These are phyloP conservation scores for Didymella segeticola DNA, from an alignment of 2,329 filamentous ascomycete species.

Conservation along the genomic window DNA sequence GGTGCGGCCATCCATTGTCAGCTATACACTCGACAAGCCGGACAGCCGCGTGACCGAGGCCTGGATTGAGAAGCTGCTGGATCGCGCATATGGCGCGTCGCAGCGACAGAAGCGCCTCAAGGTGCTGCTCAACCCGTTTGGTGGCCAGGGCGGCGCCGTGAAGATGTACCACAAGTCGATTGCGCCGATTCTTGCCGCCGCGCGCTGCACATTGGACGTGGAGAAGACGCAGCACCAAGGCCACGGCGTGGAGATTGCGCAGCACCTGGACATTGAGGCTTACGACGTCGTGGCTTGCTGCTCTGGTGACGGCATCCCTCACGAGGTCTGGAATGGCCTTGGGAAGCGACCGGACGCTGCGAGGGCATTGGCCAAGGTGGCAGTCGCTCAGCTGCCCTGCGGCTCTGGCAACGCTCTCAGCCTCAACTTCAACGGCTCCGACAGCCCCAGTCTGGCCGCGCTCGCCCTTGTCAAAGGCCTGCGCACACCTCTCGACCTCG, in stretches of 20 bases:
- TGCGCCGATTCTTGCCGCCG: constrained; percentile 82
- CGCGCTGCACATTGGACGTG: constrained; percentile 77
- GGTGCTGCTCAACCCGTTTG: constrained; percentile 88
- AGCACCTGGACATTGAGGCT: constrained; percentile 75
- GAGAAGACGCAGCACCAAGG: constrained; percentile 74
- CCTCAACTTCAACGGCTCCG: constrained; percentile 84
- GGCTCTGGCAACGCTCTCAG: constrained; percentile 95
- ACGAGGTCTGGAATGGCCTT: constrained; percentile 95
- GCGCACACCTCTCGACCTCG: constrained; percentile 81
- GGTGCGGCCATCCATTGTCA: constrained; percentile 67
- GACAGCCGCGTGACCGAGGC: constrained; percentile 57
- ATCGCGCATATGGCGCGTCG: constrained; percentile 72
- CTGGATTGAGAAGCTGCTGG: constrained; percentile 72
- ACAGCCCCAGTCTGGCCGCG: constrained; percentile 76
- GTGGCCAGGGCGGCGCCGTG: constrained; percentile 78
- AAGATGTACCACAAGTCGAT: constrained; percentile 78
- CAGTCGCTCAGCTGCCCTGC: constrained; percentile 87
- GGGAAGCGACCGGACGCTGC: constrained; percentile 77
- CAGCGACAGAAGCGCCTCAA: constrained; percentile 79
- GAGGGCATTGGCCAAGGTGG: constrained; percentile 75
- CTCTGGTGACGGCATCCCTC: constrained; percentile 88
- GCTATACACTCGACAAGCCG: constrained; percentile 65
- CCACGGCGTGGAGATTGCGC: constrained; percentile 79
- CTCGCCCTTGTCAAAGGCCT: constrained; percentile 87
- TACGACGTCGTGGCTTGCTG: constrained; percentile 89